Conservation (phyloP, 331 rosid species). For the Saraca asoca region DNA sequence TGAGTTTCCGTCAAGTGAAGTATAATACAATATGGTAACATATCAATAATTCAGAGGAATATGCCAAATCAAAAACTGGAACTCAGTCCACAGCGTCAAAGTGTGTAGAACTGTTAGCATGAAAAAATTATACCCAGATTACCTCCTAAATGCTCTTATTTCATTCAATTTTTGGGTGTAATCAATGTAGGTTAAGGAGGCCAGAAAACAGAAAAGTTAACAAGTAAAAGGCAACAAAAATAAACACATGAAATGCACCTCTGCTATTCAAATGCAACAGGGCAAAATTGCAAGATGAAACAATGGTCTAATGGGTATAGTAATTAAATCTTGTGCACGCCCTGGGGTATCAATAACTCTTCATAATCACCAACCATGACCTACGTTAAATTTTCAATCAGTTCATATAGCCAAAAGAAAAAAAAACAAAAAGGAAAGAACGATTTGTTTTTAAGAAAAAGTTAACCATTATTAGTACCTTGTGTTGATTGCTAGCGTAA, state of each 20-base stretch:
- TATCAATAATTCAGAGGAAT: slow-evolving; percentile 19
- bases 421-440: slow-evolving; percentile 5
- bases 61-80: slow-evolving; percentile 3
- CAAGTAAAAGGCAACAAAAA: neutral
- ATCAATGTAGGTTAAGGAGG: neutral
- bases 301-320: slow-evolving; percentile 29
- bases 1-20: too few species aligned
- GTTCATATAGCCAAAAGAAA: slow-evolving; percentile 12
- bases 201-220: neutral
- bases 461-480: slow-evolving; percentile 51
- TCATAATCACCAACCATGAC: slow-evolving; percentile 64
- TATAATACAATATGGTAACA: neutral
- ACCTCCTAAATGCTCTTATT: slow-evolving; percentile 32
- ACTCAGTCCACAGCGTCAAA: slow-evolving; percentile 8
- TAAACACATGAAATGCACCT: slow-evolving; percentile 30
- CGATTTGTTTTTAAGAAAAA: slow-evolving; percentile 1
- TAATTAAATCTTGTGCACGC: slow-evolving; percentile 50
- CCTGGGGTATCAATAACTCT: slow-evolving; percentile 64
- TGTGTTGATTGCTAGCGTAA: slow-evolving; percentile 51
- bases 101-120: neutral
- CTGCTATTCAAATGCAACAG: slow-evolving; percentile 28
- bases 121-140: slow-evolving; percentile 7
- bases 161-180: slow-evolving; percentile 33
- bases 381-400: slow-evolving; percentile 47
- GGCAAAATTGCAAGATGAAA: slow-evolving; percentile 48